Base-by-base conservation (phyloP, 352 stramenopile genomes). In the Globisporangium nagaii region DNA sequence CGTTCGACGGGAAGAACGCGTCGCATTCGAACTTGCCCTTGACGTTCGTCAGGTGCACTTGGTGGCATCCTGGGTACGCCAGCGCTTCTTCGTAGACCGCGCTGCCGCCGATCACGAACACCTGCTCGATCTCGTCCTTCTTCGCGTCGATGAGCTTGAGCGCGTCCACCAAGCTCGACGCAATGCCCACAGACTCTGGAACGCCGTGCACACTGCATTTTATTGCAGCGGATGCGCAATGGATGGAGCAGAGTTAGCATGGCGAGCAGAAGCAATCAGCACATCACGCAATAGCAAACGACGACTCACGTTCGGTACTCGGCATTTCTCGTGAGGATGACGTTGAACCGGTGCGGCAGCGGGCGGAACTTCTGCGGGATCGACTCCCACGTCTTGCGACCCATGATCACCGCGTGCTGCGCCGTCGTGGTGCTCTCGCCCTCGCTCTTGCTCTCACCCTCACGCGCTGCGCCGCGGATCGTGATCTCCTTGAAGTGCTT, bases 401-500 rank as follows among this genome's bases (percentile, higher is more conserved):
- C 98, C 97, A 99, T 99, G 68, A 99, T 97, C 31, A 99, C 97
- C 1, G 96, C 98, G 79, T 99, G 89, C 43, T 95, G 85, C 36
- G 63, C 66, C 9, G 35, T 44, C n/a, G 59, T 43, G 1, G 36
- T 59, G 3, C 34, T 43, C 9, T 31, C 28, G 13, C 13, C 51
- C 15, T 51, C 50, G 27, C n/a, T n/a, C n/a, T n/a, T 59, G 3
- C 34, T 43, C 9, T 31, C 28, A 11, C 13, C 51, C 15, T 51
- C 50, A 24, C 41, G 15, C 10, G 20, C 3, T 15, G 25, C 50
- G 8, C 62, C 61, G 7, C 68, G 65, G 35, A 75, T 87, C 4
- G 96, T 99, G 20, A 99, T 70, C 39, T 91, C 62, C 32, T 97
- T 95, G 73, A 99, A 99, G 63, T 97, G 95, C 66, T 93, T 95